phyloP scores from a whole-genome alignment of 2,329 filamentous ascomycete genomes.

The Phaeosphaeria sp. region DNA sequence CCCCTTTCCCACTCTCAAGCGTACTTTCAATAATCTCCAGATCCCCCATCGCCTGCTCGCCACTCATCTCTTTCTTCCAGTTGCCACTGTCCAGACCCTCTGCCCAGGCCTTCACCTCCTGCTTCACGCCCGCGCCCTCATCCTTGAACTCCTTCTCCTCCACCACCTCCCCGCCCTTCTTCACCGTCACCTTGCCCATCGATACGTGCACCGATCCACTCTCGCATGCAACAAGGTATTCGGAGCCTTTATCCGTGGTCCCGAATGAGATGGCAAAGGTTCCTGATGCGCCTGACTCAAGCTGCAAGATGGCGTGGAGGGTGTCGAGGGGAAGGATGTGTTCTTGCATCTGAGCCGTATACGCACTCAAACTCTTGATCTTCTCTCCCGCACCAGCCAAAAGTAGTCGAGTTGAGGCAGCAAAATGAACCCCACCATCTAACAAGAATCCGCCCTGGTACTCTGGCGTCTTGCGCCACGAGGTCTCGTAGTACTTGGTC shows the following conservation, averaged over 20 bases:
- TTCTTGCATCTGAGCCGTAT: constrained; percentile 61
- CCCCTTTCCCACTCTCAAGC: constrained; percentile 50
- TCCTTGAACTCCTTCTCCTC: constrained; percentile 55
- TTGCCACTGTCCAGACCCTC: constrained; percentile 58
- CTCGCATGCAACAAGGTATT: constrained; percentile 66
- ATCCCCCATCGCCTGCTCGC: constrained; percentile 67
- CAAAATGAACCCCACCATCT: constrained; percentile 77
- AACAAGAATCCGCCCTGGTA: constrained; percentile 80
- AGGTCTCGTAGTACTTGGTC: constrained; percentile 63
- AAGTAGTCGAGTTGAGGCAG: constrained; percentile 68
- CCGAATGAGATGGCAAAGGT: constrained; percentile 66
- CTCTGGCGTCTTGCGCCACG: constrained; percentile 71
- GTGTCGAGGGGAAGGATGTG: constrained; percentile 72
- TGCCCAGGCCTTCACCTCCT: constrained; percentile 69
- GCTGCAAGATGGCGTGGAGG: constrained; percentile 64
- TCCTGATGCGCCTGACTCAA: constrained; percentile 62
- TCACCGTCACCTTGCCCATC: constrained; percentile 49
- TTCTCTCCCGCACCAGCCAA: constrained; percentile 55
- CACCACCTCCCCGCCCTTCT: constrained; percentile 29
- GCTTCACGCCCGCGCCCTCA: constrained; percentile 61
- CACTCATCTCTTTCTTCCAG: constrained; percentile 59
- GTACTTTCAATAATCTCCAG: constrained; percentile 61
- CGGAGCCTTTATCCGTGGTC: constrained; percentile 60
- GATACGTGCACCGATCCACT: constrained; percentile 61
- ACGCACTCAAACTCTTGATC: constrained; percentile 59